Evolutionary conservation across 768 basidiomycete genomes (phyloP).

Genomic region (Cystobasidium tubakii): DNA sequence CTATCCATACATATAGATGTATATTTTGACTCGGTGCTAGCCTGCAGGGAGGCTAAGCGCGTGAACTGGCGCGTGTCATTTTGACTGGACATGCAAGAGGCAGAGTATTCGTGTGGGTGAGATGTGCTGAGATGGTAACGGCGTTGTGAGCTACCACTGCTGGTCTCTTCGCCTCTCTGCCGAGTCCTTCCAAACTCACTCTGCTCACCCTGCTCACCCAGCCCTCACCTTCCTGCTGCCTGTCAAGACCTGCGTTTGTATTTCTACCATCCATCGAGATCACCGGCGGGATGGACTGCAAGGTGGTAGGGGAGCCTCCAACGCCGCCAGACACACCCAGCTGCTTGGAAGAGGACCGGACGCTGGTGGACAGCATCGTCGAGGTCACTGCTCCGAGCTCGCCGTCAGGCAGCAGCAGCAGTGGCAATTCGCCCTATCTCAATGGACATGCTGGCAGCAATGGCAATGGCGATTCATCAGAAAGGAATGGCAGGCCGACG

Average conservation of each 20-base stretch:
- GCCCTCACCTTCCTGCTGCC: too few species aligned
- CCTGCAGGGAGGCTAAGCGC: too few species aligned
- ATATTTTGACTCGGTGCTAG: too few species aligned
- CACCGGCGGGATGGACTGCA: background rate
- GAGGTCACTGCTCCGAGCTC: background rate
- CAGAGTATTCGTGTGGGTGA: too few species aligned
- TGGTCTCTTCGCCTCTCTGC: too few species aligned
- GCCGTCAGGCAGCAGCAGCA: background rate
- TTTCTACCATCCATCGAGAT: background rate
- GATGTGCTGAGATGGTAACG: too few species aligned
- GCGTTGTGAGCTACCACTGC: too few species aligned
- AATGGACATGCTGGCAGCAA: background rate
- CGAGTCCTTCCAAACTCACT: background rate
- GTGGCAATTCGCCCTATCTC: background rate
- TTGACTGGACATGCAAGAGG: too few species aligned
- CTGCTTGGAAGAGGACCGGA: background rate
- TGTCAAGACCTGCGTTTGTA: too few species aligned
- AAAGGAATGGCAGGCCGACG: background rate
- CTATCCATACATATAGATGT: too few species aligned
- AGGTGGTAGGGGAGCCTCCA: background rate
- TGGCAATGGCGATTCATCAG: background rate
- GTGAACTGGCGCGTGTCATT: too few species aligned
- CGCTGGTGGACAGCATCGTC: background rate
- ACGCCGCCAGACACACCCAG: slow-evolving; percentile 3
- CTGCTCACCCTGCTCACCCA: too few species aligned